A percentile compares a stretch with the other conserved stretches of the same genome.
Evolutionary conservation across 352 stramenopile species (phyloP).

Genomic region (Globisporangium solare): DNA sequence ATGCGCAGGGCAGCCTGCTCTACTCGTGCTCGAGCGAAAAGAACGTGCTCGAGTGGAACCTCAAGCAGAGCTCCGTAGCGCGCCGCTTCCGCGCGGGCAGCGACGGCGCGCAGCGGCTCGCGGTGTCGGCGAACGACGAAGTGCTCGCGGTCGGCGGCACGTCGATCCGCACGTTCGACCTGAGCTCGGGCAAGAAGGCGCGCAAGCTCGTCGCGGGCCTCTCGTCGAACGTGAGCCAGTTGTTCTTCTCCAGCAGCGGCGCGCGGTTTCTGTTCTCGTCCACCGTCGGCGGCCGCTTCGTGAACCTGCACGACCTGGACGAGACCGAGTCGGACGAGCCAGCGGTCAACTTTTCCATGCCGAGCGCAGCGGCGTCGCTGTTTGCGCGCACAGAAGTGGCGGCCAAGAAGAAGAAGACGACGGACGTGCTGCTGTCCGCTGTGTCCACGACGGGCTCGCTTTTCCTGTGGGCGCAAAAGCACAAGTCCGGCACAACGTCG

Average conservation of each 20-base stretch:
- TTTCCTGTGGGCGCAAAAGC: slow-evolving; percentile 73
- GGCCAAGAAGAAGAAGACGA: slow-evolving; percentile 71
- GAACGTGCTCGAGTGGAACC: slow-evolving; percentile 75
- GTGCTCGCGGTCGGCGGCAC: slow-evolving; percentile 60
- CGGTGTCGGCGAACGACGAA: slow-evolving; percentile 58
- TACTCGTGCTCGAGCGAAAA: slow-evolving; percentile 73
- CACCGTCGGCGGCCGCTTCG: slow-evolving; percentile 65
- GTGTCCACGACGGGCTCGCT: slow-evolving; percentile 59
- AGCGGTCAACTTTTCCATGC: slow-evolving; percentile 71
- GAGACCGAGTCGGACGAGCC: slow-evolving; percentile 58
- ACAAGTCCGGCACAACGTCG: slow-evolving; percentile 43
- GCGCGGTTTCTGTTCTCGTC: slow-evolving; percentile 70
- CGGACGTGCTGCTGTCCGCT: slow-evolving; percentile 52
- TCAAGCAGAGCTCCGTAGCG: slow-evolving; percentile 41
- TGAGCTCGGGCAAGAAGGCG: slow-evolving; percentile 74
- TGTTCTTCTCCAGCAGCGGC: slow-evolving; percentile 59
- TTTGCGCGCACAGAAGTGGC: slow-evolving; percentile 33
- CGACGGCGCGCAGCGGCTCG: slow-evolving; percentile 57
- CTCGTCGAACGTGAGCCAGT: slow-evolving; percentile 63
- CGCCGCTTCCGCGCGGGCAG: slow-evolving; percentile 59
- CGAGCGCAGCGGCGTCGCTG: slow-evolving; percentile 44
- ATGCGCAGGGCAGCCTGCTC: slow-evolving; percentile 55
- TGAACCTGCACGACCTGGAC: slow-evolving; percentile 81
- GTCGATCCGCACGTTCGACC: slow-evolving; percentile 67
- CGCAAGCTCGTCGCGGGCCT: slow-evolving; percentile 69